Evolutionary conservation across 2,329 filamentous ascomycete species (phyloP), one percentile per base, ranked within the genome.

Genomic region (Aspergillus thermomutatus): DNA sequence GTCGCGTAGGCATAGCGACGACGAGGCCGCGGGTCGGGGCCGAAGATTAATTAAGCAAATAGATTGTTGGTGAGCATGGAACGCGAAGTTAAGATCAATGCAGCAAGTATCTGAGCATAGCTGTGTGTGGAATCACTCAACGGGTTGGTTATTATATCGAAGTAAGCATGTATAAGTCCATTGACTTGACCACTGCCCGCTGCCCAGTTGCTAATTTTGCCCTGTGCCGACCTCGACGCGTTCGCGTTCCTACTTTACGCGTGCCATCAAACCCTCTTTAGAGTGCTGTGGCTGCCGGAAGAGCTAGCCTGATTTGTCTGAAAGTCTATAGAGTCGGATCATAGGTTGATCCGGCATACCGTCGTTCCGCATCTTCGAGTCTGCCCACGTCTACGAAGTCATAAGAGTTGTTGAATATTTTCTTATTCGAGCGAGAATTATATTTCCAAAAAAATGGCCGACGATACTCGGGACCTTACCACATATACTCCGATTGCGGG

Each of bases 1-100:
- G 77, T 66, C 78, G 72, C 59, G 75, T 69, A 70, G 79, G 76
- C 79, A 81, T 81, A 65, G 63, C 66, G 68, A 60, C 59, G 59
- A 59, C 62, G 60, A 57, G 63, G 66, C 68, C 64, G 43, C 61
- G 49, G 56, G 59, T 63, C 58, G 60, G 66, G 64, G 54, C 58
- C 66, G 54, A 57, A 58, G 59, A 59, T 65, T 63, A 58, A 57
- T 55, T 56, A 60, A 62, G 53, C 52, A 41, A 28, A 56, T 55
- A 54, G 49, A 31, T 49, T 53, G 50, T 49, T 52, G 48, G 59
- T 52, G 53, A 65, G 61, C 67, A 73, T 71, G 55, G 60, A 68
- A 64, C 50, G 54, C 45, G 52, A 52, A 51, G 31, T 21, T 23
- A 53, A 25, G n/a, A 52, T 52, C 52, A 60, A 48, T 55, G 43